Evolutionary conservation across 163 green algal species (phyloP).

Genomic region (Scenedesmus sp.): DNA sequence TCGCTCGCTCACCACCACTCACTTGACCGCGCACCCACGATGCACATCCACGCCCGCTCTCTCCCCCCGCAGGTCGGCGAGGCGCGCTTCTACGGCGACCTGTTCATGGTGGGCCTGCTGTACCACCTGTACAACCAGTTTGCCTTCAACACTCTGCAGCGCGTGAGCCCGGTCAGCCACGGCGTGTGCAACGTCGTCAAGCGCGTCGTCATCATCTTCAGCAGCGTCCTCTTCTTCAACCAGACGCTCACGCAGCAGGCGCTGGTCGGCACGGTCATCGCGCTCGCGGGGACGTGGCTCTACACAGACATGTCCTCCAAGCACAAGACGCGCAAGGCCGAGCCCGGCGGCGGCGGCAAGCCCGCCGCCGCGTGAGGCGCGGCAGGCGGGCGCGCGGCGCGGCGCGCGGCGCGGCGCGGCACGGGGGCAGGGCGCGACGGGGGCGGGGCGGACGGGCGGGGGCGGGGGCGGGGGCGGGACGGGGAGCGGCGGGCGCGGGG

Average conservation of each 20-base stretch:
- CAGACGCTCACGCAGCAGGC: conserved; percentile 71
- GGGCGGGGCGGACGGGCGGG: background rate
- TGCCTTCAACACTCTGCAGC: conserved; percentile 97
- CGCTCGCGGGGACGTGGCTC: conserved; percentile 88
- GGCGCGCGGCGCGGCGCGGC: too few relatives aligned
- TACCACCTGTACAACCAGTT: conserved; percentile 99
- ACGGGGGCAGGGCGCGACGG: too few relatives aligned
- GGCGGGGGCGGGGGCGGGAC: background rate
- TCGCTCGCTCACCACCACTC: too few relatives aligned
- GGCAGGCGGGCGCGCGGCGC: background rate
- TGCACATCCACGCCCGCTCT: background rate
- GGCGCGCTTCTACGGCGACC: conserved; percentile 83
- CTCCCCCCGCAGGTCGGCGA: conserved; percentile 55
- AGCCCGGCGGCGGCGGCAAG: conserved; percentile 24
- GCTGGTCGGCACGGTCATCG: conserved; percentile 76
- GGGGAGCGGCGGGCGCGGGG: background rate
- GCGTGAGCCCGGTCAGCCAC: conserved; percentile 95
- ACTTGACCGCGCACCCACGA: background rate
- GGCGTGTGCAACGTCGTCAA: conserved; percentile 99
- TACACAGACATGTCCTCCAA: conserved; percentile 82
- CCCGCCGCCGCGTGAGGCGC: conserved; percentile 32
- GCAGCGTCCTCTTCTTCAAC: conserved; percentile 87
- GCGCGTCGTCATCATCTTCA: conserved; percentile 96
- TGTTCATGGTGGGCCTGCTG: conserved; percentile 93
- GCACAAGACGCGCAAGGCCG: conserved; percentile 53